Evolutionary conservation across 768 basidiomycete species (phyloP), one percentile per base, ranked within the genome.

Genomic region (Agaricus subrufescens): DNA sequence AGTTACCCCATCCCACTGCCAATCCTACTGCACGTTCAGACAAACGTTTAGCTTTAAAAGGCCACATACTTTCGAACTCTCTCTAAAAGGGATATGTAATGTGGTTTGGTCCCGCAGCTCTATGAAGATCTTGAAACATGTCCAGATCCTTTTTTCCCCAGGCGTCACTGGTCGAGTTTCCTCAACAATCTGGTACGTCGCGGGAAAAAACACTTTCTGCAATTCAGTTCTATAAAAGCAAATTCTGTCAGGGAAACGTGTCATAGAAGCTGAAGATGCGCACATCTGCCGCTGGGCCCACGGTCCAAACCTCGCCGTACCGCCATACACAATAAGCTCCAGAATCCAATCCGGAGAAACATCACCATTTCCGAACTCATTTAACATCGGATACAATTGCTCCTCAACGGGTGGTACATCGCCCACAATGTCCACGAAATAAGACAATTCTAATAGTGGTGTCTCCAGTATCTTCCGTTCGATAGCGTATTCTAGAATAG

Each of bases 271-370:
- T 29, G n/a, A 9, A 25, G 50, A 31, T 40, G 43, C 14, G 27
- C 65, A 86, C 91, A 94, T 78, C 69, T 97, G 96, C 26, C 95
- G 80, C 71, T 98, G 96, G 25, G 94, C 89, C 96, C 96, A 98
- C 3, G 96, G 96, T 4, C 96, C 96, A 66, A 98, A 98, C 19
- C 83, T 80, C 37, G 97, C 61, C 37, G 78, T 68, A 0, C 92
- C 95, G 15, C 85, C 85, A 56, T 83, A 75, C n/a, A 98, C 74
- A 15, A 86, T 79, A 15, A 98, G 62, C 64, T 98, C 91, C 26
- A 97, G 72, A 2, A 95, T 96, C 91, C 94, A 98, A 65, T 98
- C 92, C 5, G 96, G 96, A 23, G 89, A 77, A 42, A 87, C 65
- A 63, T 91, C 94, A 1, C 92, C 88, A 65, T 97, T 97, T 2